Percentiles rank a stretch among this genome's conserved stretches.
These are phyloP conservation scores for Quercus phellos DNA, from an alignment of 331 rosid genomes.

Conservation along the genomic window DNA sequence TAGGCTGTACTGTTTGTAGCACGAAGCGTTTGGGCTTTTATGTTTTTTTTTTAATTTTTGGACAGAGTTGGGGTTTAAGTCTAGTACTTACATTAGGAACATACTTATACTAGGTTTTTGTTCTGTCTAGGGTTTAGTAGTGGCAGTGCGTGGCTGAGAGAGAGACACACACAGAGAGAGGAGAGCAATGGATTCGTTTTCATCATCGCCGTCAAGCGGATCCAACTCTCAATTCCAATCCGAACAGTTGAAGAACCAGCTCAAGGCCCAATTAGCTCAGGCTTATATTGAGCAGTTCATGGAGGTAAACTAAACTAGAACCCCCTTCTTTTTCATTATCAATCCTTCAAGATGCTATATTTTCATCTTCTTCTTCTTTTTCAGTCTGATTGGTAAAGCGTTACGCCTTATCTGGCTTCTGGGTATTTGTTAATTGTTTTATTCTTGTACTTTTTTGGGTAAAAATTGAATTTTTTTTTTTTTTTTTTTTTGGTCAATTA, in stretches of 20 bases:
- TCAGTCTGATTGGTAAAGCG: not conserved
- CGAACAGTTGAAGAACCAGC: constrained; percentile 57
- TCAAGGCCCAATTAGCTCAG: constrained; percentile 81
- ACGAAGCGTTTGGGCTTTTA: too few species aligned
- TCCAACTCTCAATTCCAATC: constrained; percentile 52
- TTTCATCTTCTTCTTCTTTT: not conserved
- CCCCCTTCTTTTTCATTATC: not conserved
- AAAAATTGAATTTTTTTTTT: not conserved
- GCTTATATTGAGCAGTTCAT: constrained; percentile 93
- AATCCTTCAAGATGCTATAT: not conserved
- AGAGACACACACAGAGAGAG: not conserved
- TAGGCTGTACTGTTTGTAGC: too few species aligned
- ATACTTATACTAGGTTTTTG: too few species aligned
- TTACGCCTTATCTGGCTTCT: not conserved
- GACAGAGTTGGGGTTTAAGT: too few species aligned
- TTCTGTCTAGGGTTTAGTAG: too few species aligned
- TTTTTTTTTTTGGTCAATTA: not conserved
- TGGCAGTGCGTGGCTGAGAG: too few species aligned
- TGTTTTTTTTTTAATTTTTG: too few species aligned
- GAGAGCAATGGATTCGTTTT: constrained; percentile 80
- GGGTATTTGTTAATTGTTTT: not conserved
- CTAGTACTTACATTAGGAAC: too few species aligned
- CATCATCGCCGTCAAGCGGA: constrained; percentile 56
- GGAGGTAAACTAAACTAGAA: constrained; percentile 45
- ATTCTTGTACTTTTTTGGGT: too few species aligned